Evolutionary conservation across 345 rosid species (phyloP).

Genomic region (Salix viminalis): DNA sequence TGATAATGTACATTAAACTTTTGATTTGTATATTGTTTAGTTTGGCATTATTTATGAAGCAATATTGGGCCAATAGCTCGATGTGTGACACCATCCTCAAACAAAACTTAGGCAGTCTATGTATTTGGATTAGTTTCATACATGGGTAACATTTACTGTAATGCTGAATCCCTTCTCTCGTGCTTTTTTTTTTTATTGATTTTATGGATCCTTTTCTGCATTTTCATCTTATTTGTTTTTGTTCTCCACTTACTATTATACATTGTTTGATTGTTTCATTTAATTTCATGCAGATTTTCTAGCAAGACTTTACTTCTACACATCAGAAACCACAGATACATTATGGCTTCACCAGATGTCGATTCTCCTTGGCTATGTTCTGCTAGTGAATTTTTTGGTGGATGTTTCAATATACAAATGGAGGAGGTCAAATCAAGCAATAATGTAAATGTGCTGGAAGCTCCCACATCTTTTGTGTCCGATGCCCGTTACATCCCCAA

Average conservation of each 20-base stretch:
- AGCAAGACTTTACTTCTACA: background rate
- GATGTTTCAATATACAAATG: slow-evolving; percentile 22
- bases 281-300: slow-evolving; percentile 17
- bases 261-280: background rate
- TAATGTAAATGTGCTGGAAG: slow-evolving; percentile 40
- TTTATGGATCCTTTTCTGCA: background rate
- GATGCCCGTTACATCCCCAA: slow-evolving; percentile 39
- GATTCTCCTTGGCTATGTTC: slow-evolving; percentile 39
- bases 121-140: too few relatives aligned
- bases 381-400: slow-evolving; percentile 32
- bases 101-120: too few relatives aligned
- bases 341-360: slow-evolving; percentile 53
- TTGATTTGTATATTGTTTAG: too few relatives aligned
- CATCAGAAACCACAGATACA: too few relatives aligned
- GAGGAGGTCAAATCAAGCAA: slow-evolving; percentile 41
- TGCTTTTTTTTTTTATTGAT: background rate
- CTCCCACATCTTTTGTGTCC: slow-evolving; percentile 34
- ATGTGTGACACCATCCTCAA: too few relatives aligned
- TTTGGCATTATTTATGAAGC: too few relatives aligned
- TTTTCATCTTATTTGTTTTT: background rate
- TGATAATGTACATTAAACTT: too few relatives aligned
- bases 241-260: background rate
- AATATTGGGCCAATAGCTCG: too few relatives aligned
- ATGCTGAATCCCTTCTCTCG: background rate
- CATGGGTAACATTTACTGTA: background rate